Evolutionary conservation across 2,329 filamentous ascomycete species (phyloP), one percentile per base, ranked within the genome.

Genomic region (Ceratocystis alfenasii): DNA sequence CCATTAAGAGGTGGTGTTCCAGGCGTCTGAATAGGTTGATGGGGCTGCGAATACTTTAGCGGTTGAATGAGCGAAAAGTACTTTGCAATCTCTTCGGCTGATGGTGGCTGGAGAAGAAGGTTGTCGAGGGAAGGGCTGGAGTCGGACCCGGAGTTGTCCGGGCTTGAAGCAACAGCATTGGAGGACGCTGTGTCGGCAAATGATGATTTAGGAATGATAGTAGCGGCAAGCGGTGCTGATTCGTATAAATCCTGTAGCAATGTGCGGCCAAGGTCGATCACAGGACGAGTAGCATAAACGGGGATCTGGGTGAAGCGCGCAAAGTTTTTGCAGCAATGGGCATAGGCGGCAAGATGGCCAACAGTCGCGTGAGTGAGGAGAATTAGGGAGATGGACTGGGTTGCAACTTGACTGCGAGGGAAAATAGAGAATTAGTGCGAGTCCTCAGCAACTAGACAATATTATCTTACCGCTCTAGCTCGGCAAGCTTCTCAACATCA

Each of bases 271-370:
- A 99, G 86, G 53, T 94, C 89, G 72, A 96, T 92, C 71, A 99
- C 91, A 8, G 94, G 94, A 48, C 87, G 86, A 4, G 94, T 99
- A 66, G 94, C 94, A 76, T 96, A 99, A 67, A 96, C 86, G 50
- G 94, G 94, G 68, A 99, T 91, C 72, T 91, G 87, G 8, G 87
- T 88, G 76, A 99, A 99, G 60, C 90, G 81, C 59, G 94, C 91
- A 69, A 97, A 88, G 75, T 96, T 87, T 76, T 96, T 96, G 85
- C 94, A 97, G 79, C 92, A 96, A 75, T 97, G 92, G 55, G 90
- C 92, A 74, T 90, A 96, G 67, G 94, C 94, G 70, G 90, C 93
- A 66, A 99, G 83, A 77, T 99, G 94, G 63, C 90, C 86, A 63
- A 90, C 83, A 0, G 93, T 99, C 69, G 94, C 89, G 75, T 99